phyloP scores from a whole-genome alignment of 1,139 yeast genomes.

The Saccharomyces hybrid region DNA sequence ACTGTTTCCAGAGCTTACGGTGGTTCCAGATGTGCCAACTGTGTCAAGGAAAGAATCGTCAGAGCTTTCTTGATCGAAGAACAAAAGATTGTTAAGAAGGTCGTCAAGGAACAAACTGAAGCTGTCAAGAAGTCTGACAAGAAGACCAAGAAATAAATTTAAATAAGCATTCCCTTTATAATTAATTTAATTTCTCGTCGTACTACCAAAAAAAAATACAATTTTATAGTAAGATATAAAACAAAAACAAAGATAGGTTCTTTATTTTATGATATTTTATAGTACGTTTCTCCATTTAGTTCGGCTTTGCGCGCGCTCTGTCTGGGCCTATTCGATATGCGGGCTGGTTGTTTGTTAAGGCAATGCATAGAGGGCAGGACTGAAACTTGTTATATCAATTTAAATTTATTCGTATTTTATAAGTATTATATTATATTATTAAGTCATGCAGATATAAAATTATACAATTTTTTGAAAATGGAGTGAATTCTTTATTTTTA shows the following conservation, averaged over 20 bases:
- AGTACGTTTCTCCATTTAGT: no score
- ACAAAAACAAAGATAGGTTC: neutral
- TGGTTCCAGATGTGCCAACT: conserved; percentile 97
- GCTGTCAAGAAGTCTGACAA: conserved; percentile 50
- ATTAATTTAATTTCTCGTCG: neutral
- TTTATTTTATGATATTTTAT: neutral
- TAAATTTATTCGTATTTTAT: no score
- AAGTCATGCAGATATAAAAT: neutral
- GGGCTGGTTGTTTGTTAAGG: no score
- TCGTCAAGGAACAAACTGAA: conserved; percentile 87
- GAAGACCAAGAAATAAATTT: conserved; percentile 21
- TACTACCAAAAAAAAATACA: neutral
- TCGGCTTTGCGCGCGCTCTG: no score
- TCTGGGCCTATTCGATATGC: no score
- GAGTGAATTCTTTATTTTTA: neutral
- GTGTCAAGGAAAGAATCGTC: conserved; percentile 97
- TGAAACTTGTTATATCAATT: no score
- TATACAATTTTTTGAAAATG: neutral
- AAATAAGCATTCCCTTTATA: neutral
- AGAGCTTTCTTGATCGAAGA: conserved; percentile 99
- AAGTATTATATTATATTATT: neutral
- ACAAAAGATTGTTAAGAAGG: conserved; percentile 99
- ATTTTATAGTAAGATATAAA: neutral
- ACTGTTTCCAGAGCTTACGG: conserved; percentile 99
- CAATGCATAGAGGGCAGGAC: no score